phyloP scores from a whole-genome alignment of 1,284 basidiomycete genomes.

The Ganoderma sp. region DNA sequence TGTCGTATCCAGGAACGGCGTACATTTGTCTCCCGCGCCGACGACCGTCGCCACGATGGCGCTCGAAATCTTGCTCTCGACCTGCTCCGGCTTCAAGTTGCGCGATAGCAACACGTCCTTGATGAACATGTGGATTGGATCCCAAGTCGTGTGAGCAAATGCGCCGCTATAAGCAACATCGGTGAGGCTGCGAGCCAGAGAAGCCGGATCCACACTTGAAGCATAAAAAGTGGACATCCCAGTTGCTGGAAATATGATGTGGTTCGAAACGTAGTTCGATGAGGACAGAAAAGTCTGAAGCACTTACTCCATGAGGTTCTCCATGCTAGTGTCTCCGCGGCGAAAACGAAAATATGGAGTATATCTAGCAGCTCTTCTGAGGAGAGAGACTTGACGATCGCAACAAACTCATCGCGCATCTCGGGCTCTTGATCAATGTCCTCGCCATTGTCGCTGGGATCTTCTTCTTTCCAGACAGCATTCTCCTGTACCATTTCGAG shows the following conservation, averaged over 20 bases:
- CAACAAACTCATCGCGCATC: slow-evolving; percentile 7
- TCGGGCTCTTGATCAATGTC: slow-evolving; percentile 15
- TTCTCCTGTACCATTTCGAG: slow-evolving; percentile 9
- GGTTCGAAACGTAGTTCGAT: not conserved
- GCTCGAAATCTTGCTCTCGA: not conserved
- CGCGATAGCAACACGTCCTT: slow-evolving; percentile 14
- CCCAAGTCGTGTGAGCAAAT: not conserved
- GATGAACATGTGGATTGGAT: not conserved
- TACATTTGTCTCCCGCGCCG: slow-evolving; percentile 22
- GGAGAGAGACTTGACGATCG: slow-evolving; percentile 2
- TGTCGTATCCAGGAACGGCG: not conserved
- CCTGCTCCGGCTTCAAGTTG: slow-evolving; percentile 12
- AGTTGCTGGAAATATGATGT: not conserved
- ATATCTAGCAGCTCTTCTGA: slow-evolving; percentile 30
- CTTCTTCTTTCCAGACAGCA: slow-evolving; percentile 19
- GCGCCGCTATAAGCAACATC: not conserved
- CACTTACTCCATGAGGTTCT: not conserved
- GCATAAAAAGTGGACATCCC: not conserved
- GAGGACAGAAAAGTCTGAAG: not conserved
- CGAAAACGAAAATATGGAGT: slow-evolving; percentile 17
- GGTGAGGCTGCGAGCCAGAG: not conserved
- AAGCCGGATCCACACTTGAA: not conserved
- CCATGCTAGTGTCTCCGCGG: slow-evolving; percentile 23
- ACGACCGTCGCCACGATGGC: slow-evolving; percentile 14
- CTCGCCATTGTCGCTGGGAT: slow-evolving; percentile 27